Evolutionary conservation across 225 moss, liverwort and hornwort species (phyloP), one percentile per base, ranked within the genome.

Genomic region (Bryoerythrophyllum caledonicum): DNA sequence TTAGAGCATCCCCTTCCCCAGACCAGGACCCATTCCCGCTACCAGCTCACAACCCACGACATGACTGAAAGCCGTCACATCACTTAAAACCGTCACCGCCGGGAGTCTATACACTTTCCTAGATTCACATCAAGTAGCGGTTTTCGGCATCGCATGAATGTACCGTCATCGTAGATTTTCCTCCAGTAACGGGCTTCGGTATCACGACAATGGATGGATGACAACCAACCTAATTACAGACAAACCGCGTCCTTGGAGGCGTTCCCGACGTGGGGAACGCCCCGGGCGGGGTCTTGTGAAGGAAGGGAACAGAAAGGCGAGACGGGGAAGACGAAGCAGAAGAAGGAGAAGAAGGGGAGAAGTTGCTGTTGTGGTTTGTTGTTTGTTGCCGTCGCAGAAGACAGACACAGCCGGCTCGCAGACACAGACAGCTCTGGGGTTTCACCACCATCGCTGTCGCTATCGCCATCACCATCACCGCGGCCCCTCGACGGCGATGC

Each of bases 171-270:
- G 12, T 46, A 14, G 14, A 11, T 46, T 8, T n/a, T 7, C 7
- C 1, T 0, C 2, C 8, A 0, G 20, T n/a, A n/a, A n/a, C 52
- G 52, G 44, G 14, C 1, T 44, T 44, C 44, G 15, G 44, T 14
- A 4, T 13, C 28, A 2, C 4, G 0, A 6, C 3, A 15, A 3
- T 44, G 34, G 73, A 62, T 51, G 51, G 51, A 67, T 75, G 75
- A 67, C 67, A 76, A 67, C 60, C 76, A 25, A 49, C 67, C 34
- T 68, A 25, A 76, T 76, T 67, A 67, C 67, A 59, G 58, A 59
- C 58, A 68, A 48, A 37, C 34, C 58, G 25, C 43, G 68, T 46
- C 24, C 66, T 21, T 65, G n/a, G 44, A 4, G 14, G 44, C 26
- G 63, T 63, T 38, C 51, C 24, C 17, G 2, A 56, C 46, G 0